Evolutionary conservation across 108 stramenopile species (phyloP), one percentile per base, ranked within the genome.

Genomic region (Craspedostauros australis): DNA sequence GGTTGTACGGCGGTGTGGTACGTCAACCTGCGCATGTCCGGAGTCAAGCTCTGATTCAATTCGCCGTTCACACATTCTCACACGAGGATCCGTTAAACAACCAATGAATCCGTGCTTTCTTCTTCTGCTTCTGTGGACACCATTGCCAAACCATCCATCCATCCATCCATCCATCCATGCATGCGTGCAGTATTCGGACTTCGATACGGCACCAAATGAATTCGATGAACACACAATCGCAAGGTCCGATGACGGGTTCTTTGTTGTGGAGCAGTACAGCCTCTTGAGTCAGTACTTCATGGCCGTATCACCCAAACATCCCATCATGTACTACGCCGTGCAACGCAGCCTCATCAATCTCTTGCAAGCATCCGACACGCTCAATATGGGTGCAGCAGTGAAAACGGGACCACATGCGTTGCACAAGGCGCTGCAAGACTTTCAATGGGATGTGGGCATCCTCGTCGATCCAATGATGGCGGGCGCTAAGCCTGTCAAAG

Each of bases 301-400:
- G 57, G 80, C 80, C 8, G 66, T 75, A 18, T 69, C 73, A 31
- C 85, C 85, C 11, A 33, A 65, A 26, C 85, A 87, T 69, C 77
- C 82, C 0, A 33, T 81, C 43, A 73, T 85, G 77, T 78, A 63
- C 26, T 76, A 78, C 33, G 70, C 77, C 16, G 59, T 78, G 48
- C 64, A 76, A 48, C 56, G 54, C 24, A 49, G 60, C 1, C 39
- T 80, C 12, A 21, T 28, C 15, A 60, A 50, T 16, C 45, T 80
- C 8, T 34, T 64, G 54, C 31, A 36, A 41, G 41, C 30, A 12
- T 7, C 23, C 0, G 71, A 60, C 39, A 44, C 52, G 0, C n/a
- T 45, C 0, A 42, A 39, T 2, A 41, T 49, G 15, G 33, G 36
- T 38, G 66, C 72, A 3, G 39, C 64, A 27, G 12, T 62, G 6